These are phyloP conservation scores for Epichloe brachyelytri DNA, from an alignment of 2,329 filamentous ascomycete species.

Conservation along the genomic window DNA sequence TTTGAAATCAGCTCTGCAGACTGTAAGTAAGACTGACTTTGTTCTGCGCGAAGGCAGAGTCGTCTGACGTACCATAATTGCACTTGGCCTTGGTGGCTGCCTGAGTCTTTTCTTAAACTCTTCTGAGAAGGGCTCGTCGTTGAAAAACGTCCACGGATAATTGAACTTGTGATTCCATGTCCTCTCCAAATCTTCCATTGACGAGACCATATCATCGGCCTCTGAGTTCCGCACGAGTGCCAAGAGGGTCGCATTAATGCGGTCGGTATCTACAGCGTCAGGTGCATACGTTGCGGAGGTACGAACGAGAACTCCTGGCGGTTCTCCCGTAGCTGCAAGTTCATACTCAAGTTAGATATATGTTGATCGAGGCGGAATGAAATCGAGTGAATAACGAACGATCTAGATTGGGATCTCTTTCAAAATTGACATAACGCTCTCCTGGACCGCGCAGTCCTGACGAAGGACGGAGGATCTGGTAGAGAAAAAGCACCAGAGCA, in stretches of 20 bases:
- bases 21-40: neutral
- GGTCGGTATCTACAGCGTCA: slow-evolving; percentile 59
- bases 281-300: slow-evolving; percentile 66
- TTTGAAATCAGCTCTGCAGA: slow-evolving; percentile 68
- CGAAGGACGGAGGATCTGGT: slow-evolving; percentile 55
- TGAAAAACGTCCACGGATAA: slow-evolving; percentile 99
- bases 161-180: slow-evolving; percentile 99
- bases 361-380: neutral
- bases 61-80: slow-evolving; percentile 55
- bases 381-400: slow-evolving; percentile 40
- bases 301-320: slow-evolving; percentile 61
- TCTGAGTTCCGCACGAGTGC: slow-evolving; percentile 89
- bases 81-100: slow-evolving; percentile 81
- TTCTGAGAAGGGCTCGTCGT: slow-evolving; percentile 83
- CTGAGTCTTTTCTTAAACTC: slow-evolving; percentile 80
- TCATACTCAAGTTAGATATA: slow-evolving; percentile 8
- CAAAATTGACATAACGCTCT: slow-evolving; percentile 42
- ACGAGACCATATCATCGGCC: slow-evolving; percentile 67
- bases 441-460: slow-evolving; percentile 29
- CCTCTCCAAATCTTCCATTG: slow-evolving; percentile 81
- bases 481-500: slow-evolving; percentile 66
- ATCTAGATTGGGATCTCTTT: slow-evolving; percentile 75
- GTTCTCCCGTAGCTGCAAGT: slow-evolving; percentile 63
- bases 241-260: slow-evolving; percentile 87
- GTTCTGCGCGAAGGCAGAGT: neutral